Conservation (phyloP, 257 asterid species). For the Rauvolfia tetraphylla region DNA sequence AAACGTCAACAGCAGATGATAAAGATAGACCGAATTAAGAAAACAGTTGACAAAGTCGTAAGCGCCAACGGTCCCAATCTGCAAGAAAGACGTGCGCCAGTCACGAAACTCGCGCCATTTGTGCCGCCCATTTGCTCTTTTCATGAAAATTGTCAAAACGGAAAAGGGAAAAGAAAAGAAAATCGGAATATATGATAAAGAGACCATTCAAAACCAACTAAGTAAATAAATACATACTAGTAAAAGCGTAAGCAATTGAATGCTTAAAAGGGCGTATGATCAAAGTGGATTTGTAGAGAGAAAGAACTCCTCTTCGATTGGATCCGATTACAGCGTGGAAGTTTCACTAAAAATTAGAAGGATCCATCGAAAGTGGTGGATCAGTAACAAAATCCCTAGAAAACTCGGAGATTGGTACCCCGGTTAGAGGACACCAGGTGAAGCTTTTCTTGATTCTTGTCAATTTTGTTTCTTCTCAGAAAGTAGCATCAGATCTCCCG, state of each 20-base stretch:
- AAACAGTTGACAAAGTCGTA: conserved; percentile 36
- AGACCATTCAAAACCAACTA: not conserved
- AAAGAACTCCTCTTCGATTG: conserved; percentile 2
- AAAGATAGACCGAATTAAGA: not conserved
- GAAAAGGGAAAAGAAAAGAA: not conserved
- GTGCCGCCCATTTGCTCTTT: conserved; percentile 27
- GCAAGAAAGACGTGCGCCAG: conserved; percentile 30
- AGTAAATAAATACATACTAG: no score
- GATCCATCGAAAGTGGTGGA: conserved; percentile 42
- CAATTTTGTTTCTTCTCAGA: not conserved
- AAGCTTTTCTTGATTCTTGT: not conserved
- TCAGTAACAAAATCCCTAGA: conserved; percentile 24
- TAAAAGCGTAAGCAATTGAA: not conserved
- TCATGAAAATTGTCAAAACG: not conserved
- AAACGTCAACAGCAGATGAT: no score
- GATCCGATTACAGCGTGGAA: conserved; percentile 34
- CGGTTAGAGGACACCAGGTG: not conserved
- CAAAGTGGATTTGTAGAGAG: not conserved
- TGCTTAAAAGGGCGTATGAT: not conserved
- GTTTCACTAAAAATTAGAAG: conserved; percentile 23
- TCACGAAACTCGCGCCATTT: conserved; percentile 39
- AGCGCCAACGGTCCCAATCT: conserved; percentile 19
- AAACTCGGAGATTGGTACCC: not conserved
- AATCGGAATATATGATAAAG: not conserved
- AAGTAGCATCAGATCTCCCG: not conserved